A percentile compares a stretch with the other conserved stretches of the same genome.
These are phyloP conservation scores for Cymodocea nodosa DNA, from an alignment of 116 monocot species.

Conservation along the genomic window DNA sequence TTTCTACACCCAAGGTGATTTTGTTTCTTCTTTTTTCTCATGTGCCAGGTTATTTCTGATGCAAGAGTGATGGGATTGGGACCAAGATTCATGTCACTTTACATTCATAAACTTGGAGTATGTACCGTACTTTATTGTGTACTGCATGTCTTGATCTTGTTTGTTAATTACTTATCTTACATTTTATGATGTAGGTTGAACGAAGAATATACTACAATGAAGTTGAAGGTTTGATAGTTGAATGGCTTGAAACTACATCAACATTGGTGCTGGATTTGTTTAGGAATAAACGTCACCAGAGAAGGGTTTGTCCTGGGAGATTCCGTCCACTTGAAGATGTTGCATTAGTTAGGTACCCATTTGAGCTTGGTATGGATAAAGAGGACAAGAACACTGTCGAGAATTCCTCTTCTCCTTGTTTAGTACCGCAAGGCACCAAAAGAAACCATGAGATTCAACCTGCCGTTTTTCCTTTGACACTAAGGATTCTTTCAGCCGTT, in stretches of 20 bases:
- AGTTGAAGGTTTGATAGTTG: constrained; percentile 47
- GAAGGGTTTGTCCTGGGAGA: constrained; percentile 17
- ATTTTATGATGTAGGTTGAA: constrained; percentile 38
- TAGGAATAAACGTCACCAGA: constrained; percentile 20
- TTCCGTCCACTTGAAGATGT: constrained; percentile 34
- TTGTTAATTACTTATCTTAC: constrained; percentile 2
- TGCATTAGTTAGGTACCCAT: constrained; percentile 44
- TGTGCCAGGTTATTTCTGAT: constrained; percentile 40
- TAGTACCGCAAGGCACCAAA: neutral
- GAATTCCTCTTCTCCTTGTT: neutral
- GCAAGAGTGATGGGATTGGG: constrained; percentile 77
- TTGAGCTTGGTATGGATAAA: constrained; percentile 8
- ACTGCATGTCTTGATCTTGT: neutral
- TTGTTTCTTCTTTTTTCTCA: neutral
- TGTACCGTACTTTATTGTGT: constrained; percentile 1
- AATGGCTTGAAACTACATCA: constrained; percentile 66
- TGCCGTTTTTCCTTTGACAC: constrained; percentile 47
- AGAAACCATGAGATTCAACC: constrained; percentile 20
- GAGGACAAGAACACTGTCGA: neutral
- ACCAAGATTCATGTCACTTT: constrained; percentile 90
- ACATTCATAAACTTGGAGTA: constrained; percentile 63
- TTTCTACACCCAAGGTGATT: neutral
- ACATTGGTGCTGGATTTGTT: constrained; percentile 57
- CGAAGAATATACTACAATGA: constrained; percentile 66
- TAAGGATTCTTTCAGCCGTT: constrained; percentile 40